A percentile compares a stretch with the other conserved stretches of the same genome.
These are phyloP conservation scores for Pseudogymnoascus sp. DNA, from an alignment of 2,329 filamentous ascomycete genomes.

Conservation along the genomic window DNA sequence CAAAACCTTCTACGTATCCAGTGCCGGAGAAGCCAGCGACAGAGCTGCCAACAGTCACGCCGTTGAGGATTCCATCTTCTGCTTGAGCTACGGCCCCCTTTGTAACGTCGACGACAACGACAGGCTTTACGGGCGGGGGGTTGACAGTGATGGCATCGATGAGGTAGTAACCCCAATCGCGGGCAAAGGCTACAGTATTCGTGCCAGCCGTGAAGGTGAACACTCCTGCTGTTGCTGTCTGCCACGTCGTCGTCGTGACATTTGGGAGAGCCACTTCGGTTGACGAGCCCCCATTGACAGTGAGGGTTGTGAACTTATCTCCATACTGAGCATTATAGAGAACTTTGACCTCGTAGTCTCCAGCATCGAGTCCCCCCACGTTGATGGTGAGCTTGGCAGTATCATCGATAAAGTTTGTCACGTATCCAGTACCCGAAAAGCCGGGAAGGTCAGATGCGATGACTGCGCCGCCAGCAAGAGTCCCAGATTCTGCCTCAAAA, in stretches of 20 bases:
- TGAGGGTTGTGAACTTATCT: constrained; percentile 39
- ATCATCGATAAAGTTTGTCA: constrained; percentile 39
- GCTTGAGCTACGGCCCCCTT: constrained; percentile 31
- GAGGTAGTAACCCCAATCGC: constrained; percentile 44
- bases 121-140: constrained; percentile 13
- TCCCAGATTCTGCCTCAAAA: constrained; percentile 18
- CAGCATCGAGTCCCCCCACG: constrained; percentile 31
- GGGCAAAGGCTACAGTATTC: constrained; percentile 41
- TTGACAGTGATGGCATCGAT: constrained; percentile 38
- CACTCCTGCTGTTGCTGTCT: constrained; percentile 37
- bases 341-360: constrained; percentile 40
- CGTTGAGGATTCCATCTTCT: constrained; percentile 37
- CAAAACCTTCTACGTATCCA: constrained; percentile 44
- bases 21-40: constrained; percentile 38
- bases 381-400: constrained; percentile 41
- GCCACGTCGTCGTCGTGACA: constrained; percentile 33
- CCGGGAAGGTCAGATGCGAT: constrained; percentile 17
- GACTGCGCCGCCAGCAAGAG: constrained; percentile 11
- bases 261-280: constrained; percentile 38
- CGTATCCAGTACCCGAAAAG: constrained; percentile 36
- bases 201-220: constrained; percentile 37
- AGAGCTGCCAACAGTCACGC: constrained; percentile 36
- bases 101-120: constrained; percentile 18
- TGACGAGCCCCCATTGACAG: constrained; percentile 39
- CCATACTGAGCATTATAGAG: constrained; percentile 42